Evolutionary conservation across 208 protist genomes (phyloP), one percentile per base, ranked within the genome.

Genomic region (Lotmaria passim): DNA sequence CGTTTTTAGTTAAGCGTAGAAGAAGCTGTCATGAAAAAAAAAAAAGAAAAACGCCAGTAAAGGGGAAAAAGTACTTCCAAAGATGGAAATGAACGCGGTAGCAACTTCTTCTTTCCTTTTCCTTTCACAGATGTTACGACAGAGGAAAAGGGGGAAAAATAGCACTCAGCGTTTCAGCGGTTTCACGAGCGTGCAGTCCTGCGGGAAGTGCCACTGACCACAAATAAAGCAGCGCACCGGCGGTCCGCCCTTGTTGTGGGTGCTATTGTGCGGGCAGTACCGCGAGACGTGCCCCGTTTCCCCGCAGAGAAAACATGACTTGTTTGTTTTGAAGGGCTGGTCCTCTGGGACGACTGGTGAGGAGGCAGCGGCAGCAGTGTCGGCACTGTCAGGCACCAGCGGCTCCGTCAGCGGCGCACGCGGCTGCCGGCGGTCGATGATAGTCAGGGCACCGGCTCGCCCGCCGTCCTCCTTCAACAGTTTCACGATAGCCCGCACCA

Each of bases 161-260:
- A 38, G 17, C 33, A 1, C 11, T 47, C 33, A 51, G 36, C 56
- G 75, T 50, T 62, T 79, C 44, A 89, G 51, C 17, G 83, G 80
- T 28, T 69, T 69, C 17, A 73, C 78, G 0, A 92, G 44, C 15
- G 74, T 60, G 71, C 91, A 96, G 55, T 94, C 86, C 33, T 85
- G 79, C 5, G 91, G 91, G 70, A 82, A 91, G 71, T 96, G 91
- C 91, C 91, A 96, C 67, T 86, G 78, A 0, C 92, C 92, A 34
- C 92, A 96, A 52, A 96, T 87, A 47, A 96, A 96, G 69, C 92
- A 96, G 23, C 87, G 85, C 30, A 83, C 77, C 30, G 71, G 76
- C 8, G 92, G 89, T 8, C 87, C 89, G n/a, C 79, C 78, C 46
- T 88, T 87, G 61, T 66, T 66, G 48, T 81, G 52, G 11, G 69